These are phyloP conservation scores for Pleurotus ostreatus DNA, from an alignment of 768 basidiomycete genomes.

Conservation along the genomic window DNA sequence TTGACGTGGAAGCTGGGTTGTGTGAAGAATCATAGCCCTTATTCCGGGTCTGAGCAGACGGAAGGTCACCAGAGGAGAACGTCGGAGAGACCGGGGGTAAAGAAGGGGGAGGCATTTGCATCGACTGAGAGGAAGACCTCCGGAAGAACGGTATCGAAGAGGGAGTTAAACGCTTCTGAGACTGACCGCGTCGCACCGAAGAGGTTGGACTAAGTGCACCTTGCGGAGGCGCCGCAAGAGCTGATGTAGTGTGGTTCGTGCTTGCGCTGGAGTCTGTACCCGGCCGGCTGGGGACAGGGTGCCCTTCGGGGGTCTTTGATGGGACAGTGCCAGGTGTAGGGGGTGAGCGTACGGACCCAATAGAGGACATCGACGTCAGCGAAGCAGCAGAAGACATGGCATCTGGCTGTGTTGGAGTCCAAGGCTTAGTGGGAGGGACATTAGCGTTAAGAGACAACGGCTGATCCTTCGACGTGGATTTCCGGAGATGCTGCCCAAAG, in stretches of 20 bases:
- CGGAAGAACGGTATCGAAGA: constrained; percentile 94
- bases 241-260: constrained; percentile 56
- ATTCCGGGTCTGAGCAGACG: constrained; percentile 34
- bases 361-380: constrained; percentile 67
- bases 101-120: constrained; percentile 58
- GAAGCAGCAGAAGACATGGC: constrained; percentile 80
- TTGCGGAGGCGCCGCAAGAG: constrained; percentile 47
- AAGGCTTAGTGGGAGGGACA: constrained; percentile 37
- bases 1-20: constrained; percentile 46
- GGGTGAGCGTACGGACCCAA: constrained; percentile 58
- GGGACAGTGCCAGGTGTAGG: constrained; percentile 45
- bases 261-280: constrained; percentile 77
- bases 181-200: constrained; percentile 63
- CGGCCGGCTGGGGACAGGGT: constrained; percentile 53
- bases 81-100: constrained; percentile 50
- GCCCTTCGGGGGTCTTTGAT: constrained; percentile 38
- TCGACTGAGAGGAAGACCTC: constrained; percentile 85
- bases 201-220: constrained; percentile 71
- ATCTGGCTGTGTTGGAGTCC: constrained; percentile 69
- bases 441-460: constrained; percentile 27
- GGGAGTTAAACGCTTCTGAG: constrained; percentile 76
- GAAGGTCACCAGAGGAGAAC: constrained; percentile 32
- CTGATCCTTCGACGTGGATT: constrained; percentile 67
- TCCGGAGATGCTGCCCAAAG: constrained; percentile 64
- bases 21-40: constrained; percentile 47